These are phyloP conservation scores for Yamadazyma buinensis DNA, from an alignment of 1,139 yeast genomes.

Conservation along the genomic window DNA sequence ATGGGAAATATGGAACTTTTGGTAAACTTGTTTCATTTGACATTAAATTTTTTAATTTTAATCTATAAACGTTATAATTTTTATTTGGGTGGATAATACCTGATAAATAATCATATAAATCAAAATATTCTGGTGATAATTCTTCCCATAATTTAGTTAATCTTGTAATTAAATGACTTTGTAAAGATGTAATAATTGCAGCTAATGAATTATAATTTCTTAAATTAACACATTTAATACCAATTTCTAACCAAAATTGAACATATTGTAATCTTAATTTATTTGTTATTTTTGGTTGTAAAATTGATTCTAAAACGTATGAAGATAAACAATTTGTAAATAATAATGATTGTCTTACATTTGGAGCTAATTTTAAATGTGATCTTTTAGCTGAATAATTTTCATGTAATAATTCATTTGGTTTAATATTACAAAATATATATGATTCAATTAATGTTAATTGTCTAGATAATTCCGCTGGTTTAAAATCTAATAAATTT, in stretches of 20 bases:
- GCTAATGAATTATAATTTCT: slow-evolving; percentile 85
- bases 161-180: slow-evolving; percentile 75
- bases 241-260: slow-evolving; percentile 81
- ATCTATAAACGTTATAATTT: slow-evolving; percentile 74
- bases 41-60: slow-evolving; percentile 54
- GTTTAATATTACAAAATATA: slow-evolving; percentile 62
- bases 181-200: slow-evolving; percentile 82
- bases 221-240: slow-evolving; percentile 74
- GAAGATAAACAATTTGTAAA: slow-evolving; percentile 80
- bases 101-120: slow-evolving; percentile 62
- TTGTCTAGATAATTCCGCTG: slow-evolving; percentile 81
- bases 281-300: slow-evolving; percentile 48
- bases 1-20: slow-evolving; percentile 80
- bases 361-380: slow-evolving; percentile 63
- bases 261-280: slow-evolving; percentile 57
- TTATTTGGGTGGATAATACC: slow-evolving; percentile 79
- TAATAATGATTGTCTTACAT: slow-evolving; percentile 62
- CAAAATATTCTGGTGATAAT: slow-evolving; percentile 61
- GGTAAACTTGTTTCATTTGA: slow-evolving; percentile 59
- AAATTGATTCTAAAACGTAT: slow-evolving; percentile 76
- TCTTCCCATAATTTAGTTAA: slow-evolving; percentile 63
- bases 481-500: slow-evolving; percentile 65
- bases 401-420: slow-evolving; percentile 72
- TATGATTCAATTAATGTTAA: slow-evolving; percentile 75
- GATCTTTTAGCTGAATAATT: slow-evolving; percentile 67